A percentile compares a stretch with the other conserved stretches of the same genome.
phyloP scores from a whole-genome alignment of 2,329 filamentous ascomycete genomes.

The Colletotrichum ledebouriae region DNA sequence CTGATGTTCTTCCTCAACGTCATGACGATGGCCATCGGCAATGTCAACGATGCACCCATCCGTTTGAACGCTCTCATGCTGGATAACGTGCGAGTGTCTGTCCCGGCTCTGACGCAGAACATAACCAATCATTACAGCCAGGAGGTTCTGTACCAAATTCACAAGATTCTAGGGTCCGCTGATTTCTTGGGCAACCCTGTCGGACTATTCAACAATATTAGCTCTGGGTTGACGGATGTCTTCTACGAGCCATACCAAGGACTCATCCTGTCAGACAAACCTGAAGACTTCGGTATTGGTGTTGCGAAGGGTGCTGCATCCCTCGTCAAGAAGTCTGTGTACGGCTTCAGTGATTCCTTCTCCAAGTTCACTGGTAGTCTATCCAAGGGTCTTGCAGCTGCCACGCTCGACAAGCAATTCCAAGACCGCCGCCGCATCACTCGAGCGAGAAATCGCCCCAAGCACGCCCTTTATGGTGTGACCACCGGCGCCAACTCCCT shows the following conservation, averaged over 20 bases:
- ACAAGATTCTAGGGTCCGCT: constrained; percentile 96
- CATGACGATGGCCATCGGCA: constrained; percentile 98
- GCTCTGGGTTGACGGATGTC: constrained; percentile 95
- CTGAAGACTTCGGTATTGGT: constrained; percentile 93
- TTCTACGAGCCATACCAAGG: constrained; percentile 99
- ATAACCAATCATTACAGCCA: constrained; percentile 96
- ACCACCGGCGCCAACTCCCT: constrained; percentile 96
- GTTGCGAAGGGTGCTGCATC: constrained; percentile 97
- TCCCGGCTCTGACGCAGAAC: constrained; percentile 85
- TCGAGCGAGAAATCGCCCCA: constrained; percentile 90
- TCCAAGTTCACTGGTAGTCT: constrained; percentile 98
- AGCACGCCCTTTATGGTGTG: constrained; percentile 96
- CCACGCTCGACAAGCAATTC: constrained; percentile 98
- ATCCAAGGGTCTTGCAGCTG: constrained; percentile 94
- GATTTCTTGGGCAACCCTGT: constrained; percentile 99
- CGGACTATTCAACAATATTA: constrained; percentile 97
- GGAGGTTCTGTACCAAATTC: constrained; percentile 94
- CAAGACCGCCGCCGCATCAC: constrained; percentile 96
- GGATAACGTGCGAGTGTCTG: constrained; percentile 94
- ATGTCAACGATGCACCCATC: constrained; percentile 97
- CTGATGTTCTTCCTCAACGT: constrained; percentile 99
- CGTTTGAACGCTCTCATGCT: constrained; percentile 93
- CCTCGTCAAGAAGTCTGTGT: constrained; percentile 98
- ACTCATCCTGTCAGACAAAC: constrained; percentile 93
- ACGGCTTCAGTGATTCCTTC: constrained; percentile 96